These are phyloP conservation scores for Leishmania mexicana DNA, from an alignment of 208 protist genomes.

Conservation along the genomic window DNA sequence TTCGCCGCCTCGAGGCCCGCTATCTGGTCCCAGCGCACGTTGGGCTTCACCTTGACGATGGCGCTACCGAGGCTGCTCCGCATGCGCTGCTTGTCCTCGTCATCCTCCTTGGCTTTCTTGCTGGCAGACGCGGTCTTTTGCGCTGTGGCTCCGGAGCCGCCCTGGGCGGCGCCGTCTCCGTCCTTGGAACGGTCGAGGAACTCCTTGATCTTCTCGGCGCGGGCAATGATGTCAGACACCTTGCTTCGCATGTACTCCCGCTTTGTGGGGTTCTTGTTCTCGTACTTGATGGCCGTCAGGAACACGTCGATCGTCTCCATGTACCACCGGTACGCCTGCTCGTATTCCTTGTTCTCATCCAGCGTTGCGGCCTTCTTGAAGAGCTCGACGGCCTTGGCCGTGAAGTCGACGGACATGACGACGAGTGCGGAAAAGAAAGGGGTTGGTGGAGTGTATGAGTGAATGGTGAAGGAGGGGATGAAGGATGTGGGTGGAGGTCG, in stretches of 20 bases:
- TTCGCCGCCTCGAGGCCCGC: conserved; percentile 92
- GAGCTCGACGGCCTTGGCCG: conserved; percentile 93
- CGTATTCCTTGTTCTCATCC: conserved; percentile 94
- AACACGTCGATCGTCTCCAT: conserved; percentile 95
- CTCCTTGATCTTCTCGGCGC: conserved; percentile 96
- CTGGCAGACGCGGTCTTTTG: conserved; percentile 71
- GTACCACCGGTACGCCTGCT: conserved; percentile 94
- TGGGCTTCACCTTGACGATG: conserved; percentile 85
- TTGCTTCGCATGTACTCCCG: conserved; percentile 93
- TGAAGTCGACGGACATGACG: conserved; percentile 91
- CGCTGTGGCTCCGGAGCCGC: conserved; percentile 33
- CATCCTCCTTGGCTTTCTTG: conserved; percentile 92
- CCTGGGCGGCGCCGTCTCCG: conserved; percentile 36
- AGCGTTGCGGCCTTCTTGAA: conserved; percentile 91
- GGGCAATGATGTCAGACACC: conserved; percentile 92
- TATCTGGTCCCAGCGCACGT: conserved; percentile 90
- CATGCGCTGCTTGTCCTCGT: conserved; percentile 93
- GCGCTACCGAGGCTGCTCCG: conserved; percentile 75
- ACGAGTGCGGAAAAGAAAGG: not conserved
- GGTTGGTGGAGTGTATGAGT: not conserved
- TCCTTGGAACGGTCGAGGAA: conserved; percentile 87
- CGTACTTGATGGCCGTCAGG: conserved; percentile 95
- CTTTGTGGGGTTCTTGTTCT: conserved; percentile 94
- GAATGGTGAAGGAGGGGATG: not conserved
- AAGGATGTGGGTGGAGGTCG: not conserved